These are phyloP conservation scores for Neonectria punicea DNA, from an alignment of 2,329 filamentous ascomycete genomes.

Conservation along the genomic window DNA sequence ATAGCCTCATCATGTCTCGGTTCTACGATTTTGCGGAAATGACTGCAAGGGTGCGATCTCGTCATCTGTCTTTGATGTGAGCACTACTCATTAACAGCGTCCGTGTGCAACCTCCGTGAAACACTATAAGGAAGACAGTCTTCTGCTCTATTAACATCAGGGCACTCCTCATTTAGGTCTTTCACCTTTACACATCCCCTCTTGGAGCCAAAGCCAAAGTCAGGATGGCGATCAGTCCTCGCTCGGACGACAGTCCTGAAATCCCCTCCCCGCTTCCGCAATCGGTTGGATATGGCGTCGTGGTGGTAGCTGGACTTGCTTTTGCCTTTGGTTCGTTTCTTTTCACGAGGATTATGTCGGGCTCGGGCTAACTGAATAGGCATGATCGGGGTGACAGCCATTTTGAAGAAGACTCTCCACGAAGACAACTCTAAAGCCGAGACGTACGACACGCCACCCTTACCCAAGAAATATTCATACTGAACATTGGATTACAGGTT, in stretches of 20 bases:
- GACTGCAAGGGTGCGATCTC: slow-evolving; percentile 1
- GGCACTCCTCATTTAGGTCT: no score
- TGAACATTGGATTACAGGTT: slow-evolving; percentile 1
- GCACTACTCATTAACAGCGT: background rate
- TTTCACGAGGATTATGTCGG: slow-evolving; percentile 58
- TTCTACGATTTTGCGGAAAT: background rate
- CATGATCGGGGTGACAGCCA: slow-evolving; percentile 23
- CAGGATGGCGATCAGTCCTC: slow-evolving; percentile 5
- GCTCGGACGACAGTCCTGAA: slow-evolving; percentile 8
- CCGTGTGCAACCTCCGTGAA: background rate
- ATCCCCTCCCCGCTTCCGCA: slow-evolving; percentile 22
- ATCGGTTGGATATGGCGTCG: slow-evolving; percentile 75
- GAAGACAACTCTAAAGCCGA: slow-evolving; percentile 28
- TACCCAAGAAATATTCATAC: no score
- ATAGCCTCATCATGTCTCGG: slow-evolving; percentile 20
- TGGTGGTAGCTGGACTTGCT: slow-evolving; percentile 76
- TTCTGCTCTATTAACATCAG: no score
- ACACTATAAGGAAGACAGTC: background rate
- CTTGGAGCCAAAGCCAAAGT: no score
- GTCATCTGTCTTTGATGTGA: background rate
- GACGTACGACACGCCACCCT: slow-evolving; percentile 1
- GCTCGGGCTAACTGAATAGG: slow-evolving; percentile 5
- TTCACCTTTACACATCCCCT: no score
- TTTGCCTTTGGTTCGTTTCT: slow-evolving; percentile 67
- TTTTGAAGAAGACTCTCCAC: slow-evolving; percentile 25